Evolutionary conservation across 2,329 filamentous ascomycete genomes (phyloP), one percentile per base, ranked within the genome.

Genomic region (Monilinia laxa): DNA sequence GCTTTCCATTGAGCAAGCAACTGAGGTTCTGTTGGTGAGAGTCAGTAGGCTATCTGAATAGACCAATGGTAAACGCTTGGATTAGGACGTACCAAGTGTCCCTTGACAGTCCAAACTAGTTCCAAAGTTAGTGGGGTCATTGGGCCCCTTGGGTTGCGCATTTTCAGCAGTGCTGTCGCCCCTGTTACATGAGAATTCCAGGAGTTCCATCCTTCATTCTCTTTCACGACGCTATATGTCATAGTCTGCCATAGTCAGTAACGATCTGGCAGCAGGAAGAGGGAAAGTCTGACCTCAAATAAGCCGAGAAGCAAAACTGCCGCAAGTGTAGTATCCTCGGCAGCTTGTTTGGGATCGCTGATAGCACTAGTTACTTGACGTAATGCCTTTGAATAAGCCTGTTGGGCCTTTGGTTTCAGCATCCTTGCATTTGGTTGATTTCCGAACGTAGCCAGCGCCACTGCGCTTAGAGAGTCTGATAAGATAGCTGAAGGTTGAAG

Each of bases 381-480:
- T 11, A 65, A 62, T 45, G 64, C 64, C 14, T 62, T 65, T 12
- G 49, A 56, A 16, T 65, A 65, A 7, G 56, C 64, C n/a, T 45
- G 56, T 20, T 65, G 56, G 20, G 64, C 64, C 25, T 62, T 65
- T 65, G 56, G 64, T 23, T 54, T 65, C n/a, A 62, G 25, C 49
- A 38, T 65, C n/a, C 38, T 65, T 38, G 64, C 56, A 47, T 65
- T 62, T 16, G 64, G 64, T 20, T 65, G 64, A 45, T 65, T 65
- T 20, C 47, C 64, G 6, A 62, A 65, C 12, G 64, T 65, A 25
- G 64, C 64, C 9, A 65, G 49, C 35, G 64, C 55, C 4, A 65
- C 56, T 23, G 64, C 64, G 12, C 38, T 45, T 1, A 65, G 38
- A 1, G 56, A 60, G 18, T 65, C 49, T 16, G 56, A 62, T 38